These are phyloP conservation scores for Agaricus subrufescens DNA, from an alignment of 768 basidiomycete species.

Conservation along the genomic window DNA sequence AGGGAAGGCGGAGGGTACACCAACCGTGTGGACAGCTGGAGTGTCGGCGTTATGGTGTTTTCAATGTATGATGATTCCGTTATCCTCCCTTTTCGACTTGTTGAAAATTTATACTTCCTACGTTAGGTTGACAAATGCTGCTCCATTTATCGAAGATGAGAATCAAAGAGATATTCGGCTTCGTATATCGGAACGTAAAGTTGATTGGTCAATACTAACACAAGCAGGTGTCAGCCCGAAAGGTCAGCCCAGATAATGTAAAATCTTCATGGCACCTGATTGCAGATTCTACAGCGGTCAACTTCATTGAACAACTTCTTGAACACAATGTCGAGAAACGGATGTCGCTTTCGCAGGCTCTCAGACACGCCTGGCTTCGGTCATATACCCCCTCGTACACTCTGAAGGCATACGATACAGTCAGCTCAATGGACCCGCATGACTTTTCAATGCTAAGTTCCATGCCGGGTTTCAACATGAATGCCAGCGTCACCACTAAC, in stretches of 20 bases:
- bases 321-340: constrained; percentile 57
- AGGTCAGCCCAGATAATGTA: constrained; percentile 33
- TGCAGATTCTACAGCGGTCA: constrained; percentile 36
- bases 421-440: constrained; percentile 8
- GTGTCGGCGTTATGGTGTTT: constrained; percentile 91
- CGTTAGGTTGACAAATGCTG: constrained; percentile 66
- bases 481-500: constrained; percentile 23
- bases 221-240: constrained; percentile 32
- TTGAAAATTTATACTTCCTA: constrained; percentile 7
- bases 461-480: constrained; percentile 7
- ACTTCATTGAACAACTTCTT: constrained; percentile 68
- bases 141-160: constrained; percentile 81
- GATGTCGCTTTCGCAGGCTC: constrained; percentile 68
- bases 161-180: constrained; percentile 51
- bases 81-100: background rate
- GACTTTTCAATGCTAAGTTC: constrained; percentile 10
- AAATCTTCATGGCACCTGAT: background rate
- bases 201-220: constrained; percentile 58
- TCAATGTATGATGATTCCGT: constrained; percentile 57
- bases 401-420: constrained; percentile 5
- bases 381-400: constrained; percentile 23
- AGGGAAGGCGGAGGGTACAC: constrained; percentile 70
- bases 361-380: constrained; percentile 74
- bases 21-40: constrained; percentile 92
- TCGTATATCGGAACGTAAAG: constrained; percentile 50